Evolutionary conservation across 176 grass and related monocot genomes (phyloP), one percentile per base, ranked within the genome.

Genomic region (Calamus simplicifolius): DNA sequence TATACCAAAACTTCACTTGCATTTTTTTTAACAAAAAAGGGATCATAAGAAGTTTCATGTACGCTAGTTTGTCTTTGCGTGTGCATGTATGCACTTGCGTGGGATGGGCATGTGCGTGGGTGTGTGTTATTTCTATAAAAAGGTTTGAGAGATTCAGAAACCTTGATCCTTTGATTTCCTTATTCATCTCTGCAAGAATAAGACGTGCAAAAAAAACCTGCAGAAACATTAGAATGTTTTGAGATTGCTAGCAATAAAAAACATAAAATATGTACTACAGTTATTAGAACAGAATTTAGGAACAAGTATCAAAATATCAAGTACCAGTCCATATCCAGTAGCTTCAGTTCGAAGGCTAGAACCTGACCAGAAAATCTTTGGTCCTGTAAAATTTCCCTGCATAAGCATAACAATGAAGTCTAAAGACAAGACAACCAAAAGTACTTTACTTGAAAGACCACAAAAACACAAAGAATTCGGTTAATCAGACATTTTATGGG

Each of bases 381-480:
- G 93, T 69, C 93, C 93, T 85, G 81, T 92, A 89, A 98, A 98
- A 85, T 81, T 98, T 73, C 88, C 93, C 93, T 98, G 88, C 81
- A 89, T 62, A 79, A 82, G 67, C 65, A 90, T 29, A 58, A 62
- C 58, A 83, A 57, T 82, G 64, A 78, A 88, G 83, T 75, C 62
- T 64, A 69, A 31, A 77, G 19, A 65, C 18, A 81, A 75, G 48
- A 71, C 4, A 55, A 4, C 52, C 35, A 43, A 29, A 31, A 67
- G 51, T 56, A 43, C 8, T 43, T 43, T 43, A 10, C 2, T 43
- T 43, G 7, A 43, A 43, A 43, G 35, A 43, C 35, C 35, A 35
- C 30, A 3, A 6, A 43, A 43, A 43, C 35, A 43, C 35, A 43
- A 23, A 23, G 1, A 43, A 6, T 30, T 43, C 35, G 12, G 8